Percentiles rank a stretch among this genome's conserved stretches.
Evolutionary conservation across 176 grass and related monocot species (phyloP).

Genomic region (Bonia amplexicaulis): DNA sequence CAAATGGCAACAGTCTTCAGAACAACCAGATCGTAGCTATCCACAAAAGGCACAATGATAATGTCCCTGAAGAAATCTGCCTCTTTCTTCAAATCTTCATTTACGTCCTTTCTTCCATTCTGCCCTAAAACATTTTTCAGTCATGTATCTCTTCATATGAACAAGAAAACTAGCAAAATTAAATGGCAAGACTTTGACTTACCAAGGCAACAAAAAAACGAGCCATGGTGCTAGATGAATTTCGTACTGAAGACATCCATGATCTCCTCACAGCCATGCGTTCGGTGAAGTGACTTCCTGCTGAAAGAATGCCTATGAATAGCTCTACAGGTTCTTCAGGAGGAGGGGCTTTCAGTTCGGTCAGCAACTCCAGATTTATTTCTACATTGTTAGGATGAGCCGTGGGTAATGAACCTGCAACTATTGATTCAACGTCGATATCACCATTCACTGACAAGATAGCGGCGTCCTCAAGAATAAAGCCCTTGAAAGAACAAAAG

Average conservation of each 20-base stretch:
- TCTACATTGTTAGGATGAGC: constrained; percentile 40
- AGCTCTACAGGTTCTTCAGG: constrained; percentile 49
- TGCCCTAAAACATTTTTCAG: constrained; percentile 35
- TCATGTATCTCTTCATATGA: constrained; percentile 12
- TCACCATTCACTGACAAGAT: constrained; percentile 50
- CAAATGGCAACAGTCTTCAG: constrained; percentile 79
- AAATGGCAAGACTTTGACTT: neutral
- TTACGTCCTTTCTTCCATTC: constrained; percentile 56
- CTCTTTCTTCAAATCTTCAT: constrained; percentile 64
- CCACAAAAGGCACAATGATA: constrained; percentile 59
- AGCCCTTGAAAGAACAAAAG: constrained; percentile 48
- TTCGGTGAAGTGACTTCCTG: constrained; percentile 67
- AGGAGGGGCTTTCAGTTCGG: constrained; percentile 47
- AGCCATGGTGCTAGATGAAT: constrained; percentile 53
- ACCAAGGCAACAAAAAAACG: constrained; percentile 86
- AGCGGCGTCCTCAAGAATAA: constrained; percentile 58
- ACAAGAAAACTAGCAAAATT: neutral
- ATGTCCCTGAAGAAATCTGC: constrained; percentile 76
- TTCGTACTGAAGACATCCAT: constrained; percentile 71
- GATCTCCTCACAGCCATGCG: constrained; percentile 78
- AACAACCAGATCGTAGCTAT: constrained; percentile 81
- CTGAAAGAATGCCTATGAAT: constrained; percentile 77
- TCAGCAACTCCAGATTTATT: constrained; percentile 51
- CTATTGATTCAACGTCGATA: constrained; percentile 46
- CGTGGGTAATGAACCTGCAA: constrained; percentile 59